Evolutionary conservation across 345 rosid genomes (phyloP).

Genomic region (Ricinus communis): DNA sequence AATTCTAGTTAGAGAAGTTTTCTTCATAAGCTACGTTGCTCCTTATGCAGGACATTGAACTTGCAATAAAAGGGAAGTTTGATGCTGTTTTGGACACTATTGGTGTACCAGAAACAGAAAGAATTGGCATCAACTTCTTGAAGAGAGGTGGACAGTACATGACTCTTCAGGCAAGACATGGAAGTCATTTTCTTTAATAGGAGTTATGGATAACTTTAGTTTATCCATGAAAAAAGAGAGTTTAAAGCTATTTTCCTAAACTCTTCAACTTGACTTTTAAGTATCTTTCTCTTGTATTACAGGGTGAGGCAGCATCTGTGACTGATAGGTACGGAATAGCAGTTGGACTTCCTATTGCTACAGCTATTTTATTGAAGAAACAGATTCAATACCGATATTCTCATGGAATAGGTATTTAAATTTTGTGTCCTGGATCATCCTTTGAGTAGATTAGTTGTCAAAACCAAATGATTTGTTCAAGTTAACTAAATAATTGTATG

Average conservation of each 20-base stretch:
- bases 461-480: not conserved
- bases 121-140: slow-evolving; percentile 69
- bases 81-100: slow-evolving; percentile 95
- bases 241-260: slow-evolving; percentile 4
- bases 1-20: not conserved
- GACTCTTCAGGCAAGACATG: slow-evolving; percentile 72
- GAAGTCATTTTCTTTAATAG: not conserved
- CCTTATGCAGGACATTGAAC: slow-evolving; percentile 64
- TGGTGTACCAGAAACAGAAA: slow-evolving; percentile 85
- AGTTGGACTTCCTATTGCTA: slow-evolving; percentile 82
- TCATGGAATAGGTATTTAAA: slow-evolving; percentile 74
- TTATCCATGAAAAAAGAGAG: not conserved
- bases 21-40: slow-evolving; percentile 8
- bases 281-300: slow-evolving; percentile 13
- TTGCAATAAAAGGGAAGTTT: slow-evolving; percentile 78
- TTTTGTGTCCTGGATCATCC: slow-evolving; percentile 12
- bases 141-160: slow-evolving; percentile 85
- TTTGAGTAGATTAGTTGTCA: not conserved
- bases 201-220: not conserved
- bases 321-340: slow-evolving; percentile 78
- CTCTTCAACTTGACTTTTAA: not conserved
- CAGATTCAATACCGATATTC: slow-evolving; percentile 71
- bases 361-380: slow-evolving; percentile 68
- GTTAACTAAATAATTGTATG: not conserved
- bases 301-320: slow-evolving; percentile 93